These are phyloP conservation scores for Solanum pimpinellifolium DNA, from an alignment of 257 asterid species.

Conservation along the genomic window DNA sequence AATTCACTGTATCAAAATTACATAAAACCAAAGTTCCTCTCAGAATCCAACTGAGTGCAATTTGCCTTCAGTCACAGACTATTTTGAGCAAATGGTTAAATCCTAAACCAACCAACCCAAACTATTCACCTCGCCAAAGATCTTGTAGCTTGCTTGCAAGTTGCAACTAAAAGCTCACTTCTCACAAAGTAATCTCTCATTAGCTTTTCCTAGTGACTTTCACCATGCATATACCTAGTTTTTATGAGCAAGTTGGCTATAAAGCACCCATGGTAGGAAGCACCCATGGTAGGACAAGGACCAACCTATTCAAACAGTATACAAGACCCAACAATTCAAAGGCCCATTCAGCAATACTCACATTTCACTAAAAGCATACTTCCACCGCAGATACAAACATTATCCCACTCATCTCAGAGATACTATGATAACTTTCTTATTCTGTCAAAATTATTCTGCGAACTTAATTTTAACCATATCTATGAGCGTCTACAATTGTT, in stretches of 20 bases:
- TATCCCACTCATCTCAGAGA: not conserved
- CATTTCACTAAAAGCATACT: not conserved
- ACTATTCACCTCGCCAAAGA: not conserved
- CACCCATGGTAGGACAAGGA: not conserved
- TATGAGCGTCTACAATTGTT: not conserved
- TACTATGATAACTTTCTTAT: not conserved
- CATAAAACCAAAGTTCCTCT: not conserved
- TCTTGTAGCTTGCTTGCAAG: not conserved
- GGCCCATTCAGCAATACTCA: not conserved
- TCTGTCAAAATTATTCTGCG: not conserved
- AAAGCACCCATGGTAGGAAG: not conserved
- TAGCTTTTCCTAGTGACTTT: not conserved
- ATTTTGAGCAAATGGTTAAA: not conserved
- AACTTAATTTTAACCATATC: not conserved
- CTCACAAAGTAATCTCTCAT: not conserved
- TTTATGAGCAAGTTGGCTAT: not conserved
- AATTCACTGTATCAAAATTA: constrained; percentile 46
- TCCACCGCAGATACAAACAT: not conserved
- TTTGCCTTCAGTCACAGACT: not conserved
- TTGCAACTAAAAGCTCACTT: not conserved
- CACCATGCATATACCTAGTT: not conserved
- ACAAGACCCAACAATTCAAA: not conserved
- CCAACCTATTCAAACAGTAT: not conserved
- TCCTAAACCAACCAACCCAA: not conserved
- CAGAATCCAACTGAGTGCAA: not conserved